Conservation (phyloP, 768 basidiomycete species). For the Macrolepiota fuliginosa region DNA sequence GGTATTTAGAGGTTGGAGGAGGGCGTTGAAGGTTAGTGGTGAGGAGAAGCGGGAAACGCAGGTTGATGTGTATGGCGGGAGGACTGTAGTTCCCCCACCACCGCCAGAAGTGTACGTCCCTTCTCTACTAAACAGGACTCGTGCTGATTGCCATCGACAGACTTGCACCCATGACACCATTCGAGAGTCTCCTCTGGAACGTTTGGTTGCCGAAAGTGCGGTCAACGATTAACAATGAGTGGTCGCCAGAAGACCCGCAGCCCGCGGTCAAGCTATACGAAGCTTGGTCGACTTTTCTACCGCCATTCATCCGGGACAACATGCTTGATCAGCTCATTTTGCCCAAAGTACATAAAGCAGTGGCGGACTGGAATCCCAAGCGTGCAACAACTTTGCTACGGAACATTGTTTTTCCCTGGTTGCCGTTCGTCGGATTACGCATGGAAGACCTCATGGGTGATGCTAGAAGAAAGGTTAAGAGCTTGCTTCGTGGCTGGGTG, state of each 20-base stretch:
- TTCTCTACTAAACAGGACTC: constrained; percentile 1
- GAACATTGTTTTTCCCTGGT: constrained; percentile 91
- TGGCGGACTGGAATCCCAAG: constrained; percentile 80
- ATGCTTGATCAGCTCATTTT: constrained; percentile 93
- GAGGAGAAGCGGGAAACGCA: constrained; percentile 43
- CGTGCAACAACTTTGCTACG: constrained; percentile 61
- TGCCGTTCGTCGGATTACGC: constrained; percentile 82
- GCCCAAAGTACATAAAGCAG: constrained; percentile 84
- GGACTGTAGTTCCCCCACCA: constrained; percentile 26
- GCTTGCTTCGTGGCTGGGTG: constrained; percentile 72
- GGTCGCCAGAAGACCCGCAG: constrained; percentile 71
- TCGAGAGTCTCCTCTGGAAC: constrained; percentile 92
- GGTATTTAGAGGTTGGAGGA: constrained; percentile 69
- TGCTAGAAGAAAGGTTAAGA: constrained; percentile 82
- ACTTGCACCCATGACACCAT: constrained; percentile 80
- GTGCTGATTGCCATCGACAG: constrained; percentile 34
- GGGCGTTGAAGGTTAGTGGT: constrained; percentile 58
- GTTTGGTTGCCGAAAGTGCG: constrained; percentile 96
- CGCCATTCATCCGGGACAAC: constrained; percentile 91
- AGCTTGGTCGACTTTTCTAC: constrained; percentile 84
- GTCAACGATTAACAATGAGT: constrained; percentile 92
- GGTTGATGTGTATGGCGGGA: constrained; percentile 58
- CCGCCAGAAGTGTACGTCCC: constrained; percentile 31
- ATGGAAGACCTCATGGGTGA: constrained; percentile 86
- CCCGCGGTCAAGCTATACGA: constrained; percentile 84